These are phyloP conservation scores for Amylostereum areolatum DNA, from an alignment of 1,284 basidiomycete genomes.

Conservation along the genomic window DNA sequence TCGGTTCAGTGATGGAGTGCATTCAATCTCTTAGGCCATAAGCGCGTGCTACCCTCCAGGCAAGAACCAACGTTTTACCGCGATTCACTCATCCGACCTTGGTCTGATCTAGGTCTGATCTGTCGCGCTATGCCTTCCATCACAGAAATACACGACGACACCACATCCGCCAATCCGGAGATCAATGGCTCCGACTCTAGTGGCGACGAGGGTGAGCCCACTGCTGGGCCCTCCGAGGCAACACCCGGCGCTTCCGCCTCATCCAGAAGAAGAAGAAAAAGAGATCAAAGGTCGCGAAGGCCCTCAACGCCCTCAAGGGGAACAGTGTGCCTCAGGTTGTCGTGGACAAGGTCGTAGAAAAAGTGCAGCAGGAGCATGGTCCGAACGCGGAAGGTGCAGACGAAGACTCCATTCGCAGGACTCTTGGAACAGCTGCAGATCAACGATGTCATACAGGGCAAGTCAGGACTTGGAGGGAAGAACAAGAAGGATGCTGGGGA, in stretches of 20 bases:
- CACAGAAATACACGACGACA: slow-evolving; percentile 10
- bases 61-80: too few relatives aligned
- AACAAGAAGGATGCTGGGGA: slow-evolving; percentile 77
- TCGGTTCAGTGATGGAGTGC: too few relatives aligned
- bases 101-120: too few relatives aligned
- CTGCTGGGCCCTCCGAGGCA: slow-evolving; percentile 18
- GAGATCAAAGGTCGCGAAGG: slow-evolving; percentile 57
- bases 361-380: slow-evolving; percentile 53
- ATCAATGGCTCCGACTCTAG: slow-evolving; percentile 18
- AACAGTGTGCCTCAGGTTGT: slow-evolving; percentile 52
- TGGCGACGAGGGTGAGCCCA: slow-evolving; percentile 25
- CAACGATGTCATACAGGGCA: slow-evolving; percentile 69
- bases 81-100: too few relatives aligned
- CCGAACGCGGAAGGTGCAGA: slow-evolving; percentile 43
- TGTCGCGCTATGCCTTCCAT: not conserved
- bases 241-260: slow-evolving; percentile 21
- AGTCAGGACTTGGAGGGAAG: slow-evolving; percentile 59
- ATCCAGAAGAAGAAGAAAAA: slow-evolving; percentile 71
- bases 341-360: slow-evolving; percentile 53
- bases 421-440: slow-evolving; percentile 66
- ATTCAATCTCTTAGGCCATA: too few relatives aligned
- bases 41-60: too few relatives aligned
- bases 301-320: slow-evolving; percentile 43
- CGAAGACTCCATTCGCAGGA: slow-evolving; percentile 51
- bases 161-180: slow-evolving; percentile 18